Percentiles rank a stretch among this genome's conserved stretches.
Conservation (phyloP, 257 asterid genomes). For the Fraxinus cuspidata region DNA sequence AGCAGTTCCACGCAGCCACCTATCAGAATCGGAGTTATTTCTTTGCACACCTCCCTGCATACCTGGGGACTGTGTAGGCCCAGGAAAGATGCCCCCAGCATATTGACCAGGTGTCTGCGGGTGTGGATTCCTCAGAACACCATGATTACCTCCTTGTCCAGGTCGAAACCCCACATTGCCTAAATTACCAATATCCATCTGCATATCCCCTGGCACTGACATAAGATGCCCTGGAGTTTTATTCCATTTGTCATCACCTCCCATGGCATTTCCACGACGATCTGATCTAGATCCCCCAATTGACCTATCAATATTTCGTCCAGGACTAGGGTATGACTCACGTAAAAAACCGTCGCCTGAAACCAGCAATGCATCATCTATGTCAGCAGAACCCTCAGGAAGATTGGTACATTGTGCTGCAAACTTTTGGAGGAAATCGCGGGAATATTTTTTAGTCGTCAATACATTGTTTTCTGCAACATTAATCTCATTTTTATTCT, state of each 20-base stretch:
- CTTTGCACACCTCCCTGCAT: constrained; percentile 23
- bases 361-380: constrained; percentile 21
- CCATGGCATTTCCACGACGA: constrained; percentile 16
- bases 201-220: constrained; percentile 7
- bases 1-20: constrained; percentile 29
- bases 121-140: constrained; percentile 24
- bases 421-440: constrained; percentile 32
- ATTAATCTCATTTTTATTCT: not conserved
- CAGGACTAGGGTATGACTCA: constrained; percentile 17
- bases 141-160: constrained; percentile 24
- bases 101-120: constrained; percentile 23
- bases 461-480: constrained; percentile 5
- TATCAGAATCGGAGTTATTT: constrained; percentile 24
- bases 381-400: constrained; percentile 35
- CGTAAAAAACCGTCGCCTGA: constrained; percentile 9
- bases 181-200: constrained; percentile 14
- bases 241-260: constrained; percentile 28
- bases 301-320: constrained; percentile 18
- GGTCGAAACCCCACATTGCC: constrained; percentile 23
- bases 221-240: constrained; percentile 21
- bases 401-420: constrained; percentile 26
- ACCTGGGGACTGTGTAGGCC: not conserved
- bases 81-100: constrained; percentile 6
- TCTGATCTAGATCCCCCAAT: constrained; percentile 20
- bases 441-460: constrained; percentile 29